Conservation (phyloP, 768 basidiomycete genomes). For the Lentinula sp. region DNA sequence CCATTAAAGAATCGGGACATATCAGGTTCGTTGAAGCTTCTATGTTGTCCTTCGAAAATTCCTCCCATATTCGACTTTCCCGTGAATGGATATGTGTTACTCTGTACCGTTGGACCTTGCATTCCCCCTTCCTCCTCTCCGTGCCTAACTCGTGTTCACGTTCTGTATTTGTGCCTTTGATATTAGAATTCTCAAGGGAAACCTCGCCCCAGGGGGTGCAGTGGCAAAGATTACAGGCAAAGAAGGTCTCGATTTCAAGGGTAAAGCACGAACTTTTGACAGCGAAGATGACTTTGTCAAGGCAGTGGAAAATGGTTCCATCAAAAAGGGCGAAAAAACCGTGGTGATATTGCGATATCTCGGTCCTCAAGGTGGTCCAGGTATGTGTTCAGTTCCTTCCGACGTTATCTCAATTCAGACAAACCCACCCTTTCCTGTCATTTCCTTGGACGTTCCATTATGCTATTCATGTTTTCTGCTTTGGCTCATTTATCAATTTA, state of each 20-base stretch:
- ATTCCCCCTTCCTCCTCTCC: constrained; percentile 9
- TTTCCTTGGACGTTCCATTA: not conserved
- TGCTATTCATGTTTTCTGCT: constrained; percentile 7
- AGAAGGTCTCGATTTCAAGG: constrained; percentile 84
- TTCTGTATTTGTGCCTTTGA: not conserved
- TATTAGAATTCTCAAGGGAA: constrained; percentile 79
- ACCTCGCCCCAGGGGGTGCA: constrained; percentile 92
- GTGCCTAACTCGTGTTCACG: constrained; percentile 3
- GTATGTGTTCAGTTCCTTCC: constrained; percentile 20
- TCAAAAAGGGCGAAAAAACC: constrained; percentile 95
- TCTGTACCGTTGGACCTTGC: not conserved
- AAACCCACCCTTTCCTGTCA: not conserved
- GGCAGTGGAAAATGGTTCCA: constrained; percentile 82
- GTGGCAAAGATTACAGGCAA: constrained; percentile 97
- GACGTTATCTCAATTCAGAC: not conserved
- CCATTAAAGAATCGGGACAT: constrained; percentile 87
- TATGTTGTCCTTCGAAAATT: not conserved
- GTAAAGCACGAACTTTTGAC: constrained; percentile 91
- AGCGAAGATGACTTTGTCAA: constrained; percentile 81
- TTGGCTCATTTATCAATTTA: not conserved
- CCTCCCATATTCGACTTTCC: not conserved
- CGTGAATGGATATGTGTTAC: not conserved
- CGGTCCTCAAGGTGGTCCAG: constrained; percentile 95
- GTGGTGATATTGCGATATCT: constrained; percentile 94
- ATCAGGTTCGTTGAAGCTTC: constrained; percentile 52